Base-by-base conservation (phyloP, 75 land plant species). In the Selaginella tamariscina region DNA sequence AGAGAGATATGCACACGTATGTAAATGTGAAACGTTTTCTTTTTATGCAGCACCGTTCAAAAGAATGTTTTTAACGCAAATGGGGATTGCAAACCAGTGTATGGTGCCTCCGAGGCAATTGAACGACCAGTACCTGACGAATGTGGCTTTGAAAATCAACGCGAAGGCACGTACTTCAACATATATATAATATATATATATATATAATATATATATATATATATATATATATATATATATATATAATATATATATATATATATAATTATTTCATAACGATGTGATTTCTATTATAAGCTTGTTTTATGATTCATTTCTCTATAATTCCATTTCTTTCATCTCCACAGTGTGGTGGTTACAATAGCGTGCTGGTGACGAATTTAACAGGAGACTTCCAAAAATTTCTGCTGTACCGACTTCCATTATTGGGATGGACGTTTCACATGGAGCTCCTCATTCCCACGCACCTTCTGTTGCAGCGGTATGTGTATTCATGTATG, bases 391-490 rank as follows among this genome's bases (percentile, higher is more conserved):
- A 0, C 66, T 90, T 29, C 87, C 91, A 0, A 15, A 77, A 27
- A 67, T 89, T 20, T 89, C 95, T 0, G 68, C 57, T 15, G 70
- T 39, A 18, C 88, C 96, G 0, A 90, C 98, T 27, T 73, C 87
- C 2, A 94, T 94, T 30, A 72, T 94, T 70, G 98, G 98, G 24
- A 83, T 94, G 96, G 98, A 89, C 79, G 96, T 94, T 31, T 94
- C 98, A 0, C 98, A 94, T 76, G 98, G 98, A 13, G 81, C 96
- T n/a, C 88, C 91, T 27, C 83, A 81, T 15, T 82, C 86, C 22
- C 85, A 85, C 68, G 27, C 88, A 0, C 98, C 98, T 31, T 94
- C 98, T 1, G 84, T 92, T 82, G 89, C 97, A 63, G 94, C 97
- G 9, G 96, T 90, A 82, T 27, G 76, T 57, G 2, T 22, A 33